Evolutionary conservation across 345 rosid species (phyloP).

Genomic region (Citrus medica): DNA sequence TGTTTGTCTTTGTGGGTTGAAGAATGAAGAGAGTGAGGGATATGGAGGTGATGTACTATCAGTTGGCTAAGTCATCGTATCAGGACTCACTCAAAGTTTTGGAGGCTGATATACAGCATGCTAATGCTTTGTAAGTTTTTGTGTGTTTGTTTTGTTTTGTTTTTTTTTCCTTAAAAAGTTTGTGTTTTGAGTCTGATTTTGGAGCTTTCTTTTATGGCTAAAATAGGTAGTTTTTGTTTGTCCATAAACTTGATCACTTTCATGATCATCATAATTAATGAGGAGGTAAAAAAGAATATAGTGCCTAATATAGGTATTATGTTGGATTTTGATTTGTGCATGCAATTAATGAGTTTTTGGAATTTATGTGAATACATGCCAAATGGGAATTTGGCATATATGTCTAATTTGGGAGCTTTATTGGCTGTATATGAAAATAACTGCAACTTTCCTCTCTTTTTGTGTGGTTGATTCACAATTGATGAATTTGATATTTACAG

Average conservation of each 20-base stretch:
- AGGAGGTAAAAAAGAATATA: neutral
- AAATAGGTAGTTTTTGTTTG: slow-evolving; percentile 10
- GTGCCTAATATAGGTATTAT: neutral
- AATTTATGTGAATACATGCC: neutral
- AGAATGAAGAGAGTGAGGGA: slow-evolving; percentile 11
- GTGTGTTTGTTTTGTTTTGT: slow-evolving; percentile 17
- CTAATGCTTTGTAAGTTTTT: slow-evolving; percentile 71
- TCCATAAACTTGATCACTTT: slow-evolving; percentile 2
- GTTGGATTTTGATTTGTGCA: neutral
- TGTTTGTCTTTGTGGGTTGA: slow-evolving; percentile 1
- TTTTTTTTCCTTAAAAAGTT: neutral
- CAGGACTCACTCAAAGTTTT: slow-evolving; percentile 74
- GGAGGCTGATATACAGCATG: slow-evolving; percentile 87
- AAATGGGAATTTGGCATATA: neutral
- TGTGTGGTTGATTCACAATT: neutral
- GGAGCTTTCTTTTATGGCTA: neutral
- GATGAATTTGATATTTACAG: neutral
- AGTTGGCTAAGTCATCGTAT: slow-evolving; percentile 55
- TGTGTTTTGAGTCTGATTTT: slow-evolving; percentile 1
- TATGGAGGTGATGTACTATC: slow-evolving; percentile 48
- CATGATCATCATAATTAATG: slow-evolving; percentile 1
- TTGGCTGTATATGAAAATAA: neutral
- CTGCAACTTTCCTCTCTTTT: neutral
- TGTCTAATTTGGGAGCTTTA: neutral
- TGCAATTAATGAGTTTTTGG: neutral